Base-by-base conservation (phyloP, 768 basidiomycete species). In the Boletales sp. region DNA sequence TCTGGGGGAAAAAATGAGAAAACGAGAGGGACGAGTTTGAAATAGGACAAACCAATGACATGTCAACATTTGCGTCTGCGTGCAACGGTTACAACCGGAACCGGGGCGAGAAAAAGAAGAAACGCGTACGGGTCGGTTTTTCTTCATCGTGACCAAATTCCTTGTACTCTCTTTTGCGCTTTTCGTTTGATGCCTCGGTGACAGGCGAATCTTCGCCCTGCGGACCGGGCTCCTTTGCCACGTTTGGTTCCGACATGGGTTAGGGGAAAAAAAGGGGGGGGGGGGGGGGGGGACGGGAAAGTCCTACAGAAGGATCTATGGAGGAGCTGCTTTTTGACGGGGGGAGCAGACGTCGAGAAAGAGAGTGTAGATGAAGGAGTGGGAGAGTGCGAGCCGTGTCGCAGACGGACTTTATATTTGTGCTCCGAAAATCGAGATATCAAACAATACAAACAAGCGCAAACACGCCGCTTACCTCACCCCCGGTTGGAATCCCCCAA, bases 111-210 rank as follows among this genome's bases (percentile, higher is more conserved):
- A 31, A 2, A 1, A 2, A 31, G 1, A 41, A 51, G 8, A 39
- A 32, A 45, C 24, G 77, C 87, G 43, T 64, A 90, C 88, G 85
- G 48, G 83, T 79, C 38, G 84, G 70, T 57, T 81, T 80, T 45
- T 82, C 76, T 43, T 83, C 73, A 2, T 88, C 87, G 63, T 91
- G 84, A 51, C 79, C 81, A 50, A 90, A 87, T 38, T 90, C 90
- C 77, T 87, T 92, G 76, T 92, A 92, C 74, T 88, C 86, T 73
- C 88, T 79, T 74, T 89, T 87, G 66, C 71, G 84, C 70, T 76
- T 73, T 55, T 72, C 64, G 0, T 62, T 58, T 27, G 52, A 5
- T 14, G 54, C 62, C 29, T 62, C 64, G 18, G 47, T 42, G 9
- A 59, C 46, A 13, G 74, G 71, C 38, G 75, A 70, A 41, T 78